Base-by-base conservation (phyloP, 768 basidiomycete species). In the Calocera cornea region DNA sequence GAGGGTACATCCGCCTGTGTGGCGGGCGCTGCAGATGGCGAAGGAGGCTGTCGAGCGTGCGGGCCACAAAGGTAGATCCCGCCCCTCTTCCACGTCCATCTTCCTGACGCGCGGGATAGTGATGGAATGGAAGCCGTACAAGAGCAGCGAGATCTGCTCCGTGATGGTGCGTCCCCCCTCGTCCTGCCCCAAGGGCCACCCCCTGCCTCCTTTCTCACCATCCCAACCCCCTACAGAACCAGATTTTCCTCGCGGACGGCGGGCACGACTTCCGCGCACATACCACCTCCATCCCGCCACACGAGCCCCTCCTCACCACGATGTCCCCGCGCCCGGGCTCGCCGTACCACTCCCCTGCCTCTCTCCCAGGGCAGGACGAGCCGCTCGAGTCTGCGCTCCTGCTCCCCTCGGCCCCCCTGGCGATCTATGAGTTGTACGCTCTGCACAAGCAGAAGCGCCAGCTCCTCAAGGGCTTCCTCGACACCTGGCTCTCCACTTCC, bases 371-470 rank as follows among this genome's bases (percentile, higher is more conserved):
- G n/a, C n/a, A n/a, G n/a, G n/a, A n/a, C 40, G 11, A 10, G 19
- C 40, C 40, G 19, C 11, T 19, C 10, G 40, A 41, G 19, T 10
- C 10, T 19, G 19, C 40, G 40, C 40, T 41, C 40, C 40, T 41
- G 11, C 40, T 41, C 40, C 40, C 40, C 3, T 66, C 38, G 17
- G 3, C 7, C n/a, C 69, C 1, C 68, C 69, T 80, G 12, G 80
- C 83, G 0, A 84, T 87, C 0, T 87, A 83, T 71, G 78, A 85
- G 60, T 79, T 87, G n/a, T 91, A 88, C 88, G 83, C 87, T 71
- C 47, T 84, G 7, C 87, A 88, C 33, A 84, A 82, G 71, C 71
- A 74, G 70, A 81, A 80, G 71, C 76, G 75, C 2, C 78, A 79
- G 11, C 70, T 87, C 31, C 81, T 87, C 27, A 78, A 84, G 70